Base-by-base conservation (phyloP, 2,329 filamentous ascomycete species). In the Neofusicoccum sp. region DNA sequence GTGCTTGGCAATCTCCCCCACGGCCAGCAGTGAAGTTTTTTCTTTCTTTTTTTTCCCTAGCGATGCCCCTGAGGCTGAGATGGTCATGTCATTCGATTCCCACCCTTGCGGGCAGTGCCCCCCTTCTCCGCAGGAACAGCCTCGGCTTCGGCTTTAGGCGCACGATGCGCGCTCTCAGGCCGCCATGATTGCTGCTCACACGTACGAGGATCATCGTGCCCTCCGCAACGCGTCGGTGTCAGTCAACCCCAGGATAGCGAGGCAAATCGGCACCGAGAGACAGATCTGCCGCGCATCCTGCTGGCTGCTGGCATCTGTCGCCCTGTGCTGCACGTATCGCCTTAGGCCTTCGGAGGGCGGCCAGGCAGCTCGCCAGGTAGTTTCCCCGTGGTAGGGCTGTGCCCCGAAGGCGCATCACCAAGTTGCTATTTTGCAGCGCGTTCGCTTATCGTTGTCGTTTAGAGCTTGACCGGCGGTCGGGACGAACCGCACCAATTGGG, bases 401-500 rank as follows among this genome's bases (percentile, higher is more conserved):
- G 45, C 30, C 12, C 44, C 31, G 31, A 12, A 16, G 49, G 24
- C 36, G 11, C 43, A 24, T 20, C 51, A 56, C 24, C 28, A n/a
- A 43, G 24, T 16, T 31, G 36, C 34, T 36, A 14, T 41, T 30
- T 53, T 30, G n/a, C 9, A 40, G 51, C 5, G 31, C 9, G 9
- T 43, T 41, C 51, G 51, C 40, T 20, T 43, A 56, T 33, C 38
- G 31, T 56, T 41, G 24, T n/a, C 28, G 9, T 24, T 33, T 41
- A n/a, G 8, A 33, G 51, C 38, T 28, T 31, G 26, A 33, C 34
- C n/a, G 34, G 9, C 41, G 28, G 12, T 31, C 51, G 51, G 51
- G 9, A 41, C 38, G 38, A 43, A 16, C 36, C 51, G 51, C 28
- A 20, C 51, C 51, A 56, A 56, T 56, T 56, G 51, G n/a, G 36